phyloP scores from a whole-genome alignment of 306 rosid species.

The Luffa acutangula region DNA sequence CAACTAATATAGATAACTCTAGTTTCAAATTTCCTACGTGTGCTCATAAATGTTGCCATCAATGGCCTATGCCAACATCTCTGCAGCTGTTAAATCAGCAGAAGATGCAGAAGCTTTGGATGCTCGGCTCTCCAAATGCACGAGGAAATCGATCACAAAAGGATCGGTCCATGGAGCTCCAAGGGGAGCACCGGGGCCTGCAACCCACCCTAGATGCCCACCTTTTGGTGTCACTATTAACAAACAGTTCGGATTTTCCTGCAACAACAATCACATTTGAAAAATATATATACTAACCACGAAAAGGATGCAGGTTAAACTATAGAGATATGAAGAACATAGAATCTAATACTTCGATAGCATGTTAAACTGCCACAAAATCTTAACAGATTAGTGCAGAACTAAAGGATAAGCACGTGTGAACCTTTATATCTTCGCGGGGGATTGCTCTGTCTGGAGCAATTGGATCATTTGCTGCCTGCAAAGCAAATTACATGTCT shows the following conservation, averaged over 20 bases:
- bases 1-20: neutral
- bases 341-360: neutral
- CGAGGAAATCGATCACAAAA: constrained; percentile 65
- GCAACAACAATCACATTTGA: constrained; percentile 14
- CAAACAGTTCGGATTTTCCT: constrained; percentile 83
- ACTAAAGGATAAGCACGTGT: neutral
- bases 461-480: constrained; percentile 95
- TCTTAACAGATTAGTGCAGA: neutral
- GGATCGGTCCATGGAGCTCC: constrained; percentile 94
- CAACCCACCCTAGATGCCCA: constrained; percentile 95
- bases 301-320: neutral
- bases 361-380: too few species aligned
- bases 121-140: constrained; percentile 45
- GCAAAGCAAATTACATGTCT: constrained; percentile 17
- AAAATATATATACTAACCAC: neutral
- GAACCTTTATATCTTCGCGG: constrained; percentile 78
- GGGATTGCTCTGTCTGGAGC: constrained; percentile 87
- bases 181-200: constrained; percentile 67
- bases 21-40: neutral
- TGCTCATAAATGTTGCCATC: neutral
- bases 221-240: constrained; percentile 88
- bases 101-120: constrained; percentile 11
- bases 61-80: neutral
- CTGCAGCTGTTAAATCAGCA: constrained; percentile 4
- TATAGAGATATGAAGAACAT: too few species aligned